Percentiles rank a stretch among this genome's conserved stretches.
Evolutionary conservation across 108 stramenopile genomes (phyloP).

Genomic region (Cyclotella choctawhatcheeana): DNA sequence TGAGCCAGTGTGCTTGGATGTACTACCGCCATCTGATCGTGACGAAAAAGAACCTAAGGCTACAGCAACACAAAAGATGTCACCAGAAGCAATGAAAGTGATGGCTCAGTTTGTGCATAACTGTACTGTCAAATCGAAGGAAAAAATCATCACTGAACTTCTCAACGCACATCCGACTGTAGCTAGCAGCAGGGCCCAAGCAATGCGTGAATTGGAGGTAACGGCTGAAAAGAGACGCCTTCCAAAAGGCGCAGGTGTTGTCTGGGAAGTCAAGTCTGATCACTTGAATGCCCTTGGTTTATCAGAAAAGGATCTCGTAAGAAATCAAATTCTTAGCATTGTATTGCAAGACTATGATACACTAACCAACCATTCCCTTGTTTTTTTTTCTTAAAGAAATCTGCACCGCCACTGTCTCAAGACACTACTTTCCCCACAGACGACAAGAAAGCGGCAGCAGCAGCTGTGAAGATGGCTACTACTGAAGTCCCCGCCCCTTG

Average conservation of each 20-base stretch:
- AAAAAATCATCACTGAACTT: conserved; percentile 76
- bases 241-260: conserved; percentile 57
- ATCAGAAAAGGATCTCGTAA: conserved; percentile 47
- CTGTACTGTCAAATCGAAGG: conserved; percentile 70
- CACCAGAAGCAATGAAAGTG: conserved; percentile 53
- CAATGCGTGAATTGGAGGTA: conserved; percentile 73
- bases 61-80: conserved; percentile 39
- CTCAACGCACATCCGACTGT: conserved; percentile 52
- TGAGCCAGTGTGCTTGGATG: conserved; percentile 63
- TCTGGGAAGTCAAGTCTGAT: conserved; percentile 82
- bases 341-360: neutral
- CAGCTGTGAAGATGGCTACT: conserved; percentile 1
- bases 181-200: conserved; percentile 71
- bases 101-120: conserved; percentile 77
- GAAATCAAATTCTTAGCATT: neutral
- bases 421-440: neutral
- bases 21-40: conserved; percentile 58
- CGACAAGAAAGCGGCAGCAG: neutral
- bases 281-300: conserved; percentile 61
- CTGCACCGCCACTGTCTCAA: neutral
- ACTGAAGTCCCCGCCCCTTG: too few species aligned
- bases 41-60: conserved; percentile 26
- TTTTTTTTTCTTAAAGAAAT: conserved; percentile 20
- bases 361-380: neutral
- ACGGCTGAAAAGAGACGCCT: conserved; percentile 75